A percentile compares a stretch with the other conserved stretches of the same genome.
Evolutionary conservation across 1,284 basidiomycete genomes (phyloP).

Genomic region (Filobasidium uniguttulatum): DNA sequence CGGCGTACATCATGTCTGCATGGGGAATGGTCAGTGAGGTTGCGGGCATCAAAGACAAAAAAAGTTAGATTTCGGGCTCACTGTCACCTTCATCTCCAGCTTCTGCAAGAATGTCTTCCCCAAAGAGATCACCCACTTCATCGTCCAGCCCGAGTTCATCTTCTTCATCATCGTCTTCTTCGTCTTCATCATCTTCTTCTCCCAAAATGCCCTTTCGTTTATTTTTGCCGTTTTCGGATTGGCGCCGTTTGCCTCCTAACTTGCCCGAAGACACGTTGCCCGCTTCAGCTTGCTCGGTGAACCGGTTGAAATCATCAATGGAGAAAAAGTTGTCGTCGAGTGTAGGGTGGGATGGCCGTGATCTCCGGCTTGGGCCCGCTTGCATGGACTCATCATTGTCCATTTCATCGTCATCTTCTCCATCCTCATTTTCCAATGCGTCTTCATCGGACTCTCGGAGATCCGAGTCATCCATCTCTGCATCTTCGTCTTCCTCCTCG

Average conservation of each 20-base stretch:
- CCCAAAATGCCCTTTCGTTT: slow-evolving; percentile 24
- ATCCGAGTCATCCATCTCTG: slow-evolving; percentile 5
- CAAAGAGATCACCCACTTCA: slow-evolving; percentile 11
- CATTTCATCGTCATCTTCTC: slow-evolving; percentile 21
- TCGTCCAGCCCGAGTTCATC: slow-evolving; percentile 1
- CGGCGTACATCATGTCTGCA: slow-evolving; percentile 37
- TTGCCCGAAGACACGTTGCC: slow-evolving; percentile 48
- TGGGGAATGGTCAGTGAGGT: neutral
- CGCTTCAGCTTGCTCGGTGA: slow-evolving; percentile 68
- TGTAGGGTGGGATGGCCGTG: slow-evolving; percentile 48
- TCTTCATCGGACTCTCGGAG: slow-evolving; percentile 1
- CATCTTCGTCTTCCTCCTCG: slow-evolving; percentile 18
- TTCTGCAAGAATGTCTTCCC: slow-evolving; percentile 7
- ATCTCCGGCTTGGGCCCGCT: slow-evolving; percentile 9
- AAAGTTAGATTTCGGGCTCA: slow-evolving; percentile 19
- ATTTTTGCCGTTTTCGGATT: slow-evolving; percentile 43
- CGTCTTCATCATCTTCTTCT: slow-evolving; percentile 37
- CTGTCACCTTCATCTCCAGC: slow-evolving; percentile 11
- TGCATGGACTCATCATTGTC: slow-evolving; percentile 19
- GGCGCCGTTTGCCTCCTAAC: slow-evolving; percentile 40
- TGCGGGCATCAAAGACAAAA: neutral
- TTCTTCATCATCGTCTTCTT: slow-evolving; percentile 16
- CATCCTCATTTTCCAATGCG: slow-evolving; percentile 18
- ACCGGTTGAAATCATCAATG: slow-evolving; percentile 73
- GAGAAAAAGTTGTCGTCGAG: slow-evolving; percentile 94